A percentile compares a stretch with the other conserved stretches of the same genome.
phyloP scores from a whole-genome alignment of 176 grass and related monocot genomes.

The Oropetium thomaeum region DNA sequence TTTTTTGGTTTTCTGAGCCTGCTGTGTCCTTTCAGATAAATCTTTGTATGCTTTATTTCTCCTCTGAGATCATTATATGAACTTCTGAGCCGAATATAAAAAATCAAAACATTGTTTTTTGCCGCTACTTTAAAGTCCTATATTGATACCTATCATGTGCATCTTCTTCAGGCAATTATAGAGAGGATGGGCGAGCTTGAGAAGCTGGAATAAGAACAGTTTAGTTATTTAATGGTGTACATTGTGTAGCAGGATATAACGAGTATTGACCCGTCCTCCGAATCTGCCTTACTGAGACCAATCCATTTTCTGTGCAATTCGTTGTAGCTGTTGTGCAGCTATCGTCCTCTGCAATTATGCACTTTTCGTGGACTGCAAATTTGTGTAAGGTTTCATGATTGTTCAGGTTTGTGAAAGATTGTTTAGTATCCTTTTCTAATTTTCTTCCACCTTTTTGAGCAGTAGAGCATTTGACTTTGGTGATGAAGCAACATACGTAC shows the following conservation, averaged over 20 bases:
- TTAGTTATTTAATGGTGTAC: background rate
- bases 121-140: background rate
- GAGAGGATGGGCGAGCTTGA: slow-evolving; percentile 65
- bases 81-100: background rate
- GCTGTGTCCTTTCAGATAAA: background rate
- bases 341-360: background rate
- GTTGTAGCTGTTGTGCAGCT: slow-evolving; percentile 35
- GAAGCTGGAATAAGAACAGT: slow-evolving; percentile 50
- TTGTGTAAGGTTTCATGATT: background rate
- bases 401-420: background rate
- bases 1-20: background rate
- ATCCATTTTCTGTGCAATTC: slow-evolving; percentile 25
- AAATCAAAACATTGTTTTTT: background rate
- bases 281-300: background rate
- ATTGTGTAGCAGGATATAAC: background rate
- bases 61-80: background rate
- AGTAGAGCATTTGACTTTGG: too few relatives aligned
- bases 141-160: background rate
- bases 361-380: background rate
- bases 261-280: background rate
- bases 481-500: background rate
- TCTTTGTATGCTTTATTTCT: background rate
- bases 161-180: slow-evolving; percentile 54
- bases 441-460: too few relatives aligned
- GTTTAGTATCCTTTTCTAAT: background rate